Base-by-base conservation (phyloP, 495 filamentous ascomycete genomes). In the Saxophila tyrrhenica region DNA sequence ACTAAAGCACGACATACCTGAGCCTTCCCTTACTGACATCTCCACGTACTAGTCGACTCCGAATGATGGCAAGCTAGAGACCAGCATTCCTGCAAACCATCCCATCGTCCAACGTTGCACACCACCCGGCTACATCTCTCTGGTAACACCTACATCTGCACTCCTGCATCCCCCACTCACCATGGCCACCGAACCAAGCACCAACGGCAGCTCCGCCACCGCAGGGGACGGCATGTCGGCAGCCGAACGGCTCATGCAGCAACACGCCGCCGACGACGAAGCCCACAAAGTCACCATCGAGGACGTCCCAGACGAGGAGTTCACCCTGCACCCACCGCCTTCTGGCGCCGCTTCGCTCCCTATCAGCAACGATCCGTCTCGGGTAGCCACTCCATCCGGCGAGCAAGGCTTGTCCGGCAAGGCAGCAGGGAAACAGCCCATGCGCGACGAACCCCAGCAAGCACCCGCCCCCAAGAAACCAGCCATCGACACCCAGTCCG, bases 291-390 rank as follows among this genome's bases (percentile, higher is more conserved):
- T 74, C 29, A 87, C 82, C 5, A 77, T 94, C 39, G 89, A 94
- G 68, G 89, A 95, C 19, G 79, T 75, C 19, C 70, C 76, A 35
- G 89, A 94, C 64, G 86, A 89, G 62, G 86, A 90, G n/a, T 80
- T 91, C 56, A 61, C 82, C 54, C 67, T 65, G 54, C 80, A 82
- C 64, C 79, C 75, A 25, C 73, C 77, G 47, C 55, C 77, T 1
- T 75, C 79, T 47, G 51, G 48, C 39, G 52, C 51, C 63, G 68
- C 65, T 35, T 61, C 65, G 39, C 54, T 68, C 38, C 67, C 72
- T 24, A 58, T 64, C 39, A 50, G 57, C 38, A 54, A 62, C 41
- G 59, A 65, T 39, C 48, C 57, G 9, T 58, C 61, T 45, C 66
- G 57, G n/a, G 57, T 55, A 15, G 52, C 70, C 35, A 52, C 66